These are phyloP conservation scores for Zizania latifolia DNA, from an alignment of 176 grass and related monocot species.

Conservation along the genomic window DNA sequence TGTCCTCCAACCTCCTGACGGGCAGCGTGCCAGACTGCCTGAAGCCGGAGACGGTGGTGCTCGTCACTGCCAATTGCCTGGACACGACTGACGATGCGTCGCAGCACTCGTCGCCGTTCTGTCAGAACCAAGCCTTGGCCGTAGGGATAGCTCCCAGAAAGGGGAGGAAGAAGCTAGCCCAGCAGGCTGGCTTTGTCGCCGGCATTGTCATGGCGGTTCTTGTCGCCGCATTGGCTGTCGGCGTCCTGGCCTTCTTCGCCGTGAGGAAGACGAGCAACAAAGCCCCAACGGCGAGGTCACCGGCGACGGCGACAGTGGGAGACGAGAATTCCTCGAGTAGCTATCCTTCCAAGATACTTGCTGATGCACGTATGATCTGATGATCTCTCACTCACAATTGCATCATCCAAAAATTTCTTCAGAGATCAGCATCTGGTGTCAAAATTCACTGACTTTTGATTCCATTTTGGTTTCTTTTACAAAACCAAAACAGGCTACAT, in stretches of 20 bases:
- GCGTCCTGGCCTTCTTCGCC: slow-evolving; percentile 38
- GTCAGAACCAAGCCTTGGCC: slow-evolving; percentile 85
- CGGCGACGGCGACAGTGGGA: slow-evolving; percentile 22
- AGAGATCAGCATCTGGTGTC: not conserved
- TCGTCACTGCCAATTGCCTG: slow-evolving; percentile 62
- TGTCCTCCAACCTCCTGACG: slow-evolving; percentile 75
- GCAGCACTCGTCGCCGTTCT: slow-evolving; percentile 66
- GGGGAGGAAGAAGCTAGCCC: slow-evolving; percentile 10
- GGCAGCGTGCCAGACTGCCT: slow-evolving; percentile 64
- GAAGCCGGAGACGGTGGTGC: slow-evolving; percentile 32
- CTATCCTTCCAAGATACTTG: slow-evolving; percentile 63
- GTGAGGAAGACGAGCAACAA: slow-evolving; percentile 42
- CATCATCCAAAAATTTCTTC: not conserved
- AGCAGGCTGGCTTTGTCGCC: slow-evolving; percentile 17
- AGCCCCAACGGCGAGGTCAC: slow-evolving; percentile 23
- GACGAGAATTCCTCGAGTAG: slow-evolving; percentile 65
- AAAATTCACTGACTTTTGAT: not conserved
- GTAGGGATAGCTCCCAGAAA: slow-evolving; percentile 64
- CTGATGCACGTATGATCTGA: slow-evolving; percentile 89
- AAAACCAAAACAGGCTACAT: slow-evolving; percentile 58
- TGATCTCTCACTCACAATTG: not conserved
- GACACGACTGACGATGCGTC: slow-evolving; percentile 6
- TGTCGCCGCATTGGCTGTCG: slow-evolving; percentile 23
- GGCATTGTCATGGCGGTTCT: slow-evolving; percentile 40
- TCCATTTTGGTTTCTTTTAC: not conserved